Conservation (phyloP, 805 yeast species). For the Sugiyamaella lignohabitans region DNA sequence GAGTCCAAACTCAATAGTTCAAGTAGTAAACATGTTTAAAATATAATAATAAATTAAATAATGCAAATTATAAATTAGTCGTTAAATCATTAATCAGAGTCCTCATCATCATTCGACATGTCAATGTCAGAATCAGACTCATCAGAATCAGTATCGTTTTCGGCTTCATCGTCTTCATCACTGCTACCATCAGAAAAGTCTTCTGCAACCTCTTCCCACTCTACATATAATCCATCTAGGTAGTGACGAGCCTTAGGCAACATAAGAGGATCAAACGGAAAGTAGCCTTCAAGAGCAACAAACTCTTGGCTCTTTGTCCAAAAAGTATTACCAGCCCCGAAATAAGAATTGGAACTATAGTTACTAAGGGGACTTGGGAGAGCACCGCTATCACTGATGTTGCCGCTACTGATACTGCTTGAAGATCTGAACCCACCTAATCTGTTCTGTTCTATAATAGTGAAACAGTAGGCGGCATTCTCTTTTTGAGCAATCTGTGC, state of each 20-base stretch:
- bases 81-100: not conserved
- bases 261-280: conserved; percentile 90
- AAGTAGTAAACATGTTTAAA: too few species aligned
- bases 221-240: conserved; percentile 56
- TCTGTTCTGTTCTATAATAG: conserved; percentile 85
- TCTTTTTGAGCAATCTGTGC: conserved; percentile 87
- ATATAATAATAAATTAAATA: too few species aligned
- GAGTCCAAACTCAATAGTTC: too few species aligned
- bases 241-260: conserved; percentile 53
- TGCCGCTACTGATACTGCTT: conserved; percentile 3
- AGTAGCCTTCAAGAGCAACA: conserved; percentile 85
- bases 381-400: conserved; percentile 1
- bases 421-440: conserved; percentile 39
- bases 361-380: conserved; percentile 24
- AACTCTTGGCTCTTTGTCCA: conserved; percentile 64
- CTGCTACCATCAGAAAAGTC: conserved; percentile 41
- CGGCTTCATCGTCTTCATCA: conserved; percentile 33
- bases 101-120: not conserved
- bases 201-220: conserved; percentile 76
- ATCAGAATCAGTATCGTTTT: conserved; percentile 26
- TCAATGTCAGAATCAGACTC: conserved; percentile 9
- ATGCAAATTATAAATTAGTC: too few species aligned
- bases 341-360: conserved; percentile 27
- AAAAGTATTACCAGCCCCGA: conserved; percentile 33
- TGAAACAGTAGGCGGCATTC: conserved; percentile 86